Evolutionary conservation across 305 asterid genomes (phyloP), one percentile per base, ranked within the genome.

Genomic region (Fraxinus sp.): DNA sequence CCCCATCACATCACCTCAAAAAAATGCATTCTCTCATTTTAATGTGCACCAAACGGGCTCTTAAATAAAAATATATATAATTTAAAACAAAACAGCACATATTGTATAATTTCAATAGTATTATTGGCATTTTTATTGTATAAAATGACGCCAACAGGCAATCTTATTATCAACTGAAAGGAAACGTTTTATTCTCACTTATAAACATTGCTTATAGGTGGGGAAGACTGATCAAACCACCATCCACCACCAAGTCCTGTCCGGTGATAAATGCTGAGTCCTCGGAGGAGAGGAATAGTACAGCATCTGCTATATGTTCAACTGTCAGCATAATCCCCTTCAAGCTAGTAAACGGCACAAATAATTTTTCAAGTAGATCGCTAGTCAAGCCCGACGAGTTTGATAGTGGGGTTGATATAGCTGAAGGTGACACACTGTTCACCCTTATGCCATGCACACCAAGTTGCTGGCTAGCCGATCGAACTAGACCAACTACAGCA

Each of bases 371-470:
- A 35, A 62, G 49, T 0, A 4, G 2, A 0, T 4, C 46, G 0
- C 5, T 57, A 6, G 77, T 22, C 41, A 90, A 0, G 18, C 57
- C 57, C n/a, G 57, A 3, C 57, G 57, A 46, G 18, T 0, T 46
- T 14, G 57, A 46, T 14, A 46, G 57, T 14, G 89, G 85, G 22
- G 92, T 89, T 59, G 71, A 20, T 14, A 86, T 41, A 10, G 77
- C 86, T 1, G 83, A 78, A 0, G 92, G 92, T 30, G 94, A 89
- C 33, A 88, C 86, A 37, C 83, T 20, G 22, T 91, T 91, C 9
- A 91, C 90, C 66, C 89, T 81, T 3, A 91, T 89, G 46, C 92
- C 94, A 6, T 89, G 83, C 22, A 1, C 77, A 1, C 91, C 92
- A 2, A 89, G 85, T 71, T 91, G 91, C 59, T 30, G 0, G 7